phyloP scores from a whole-genome alignment of 2,329 filamentous ascomycete genomes.

The Fusarium sp. region DNA sequence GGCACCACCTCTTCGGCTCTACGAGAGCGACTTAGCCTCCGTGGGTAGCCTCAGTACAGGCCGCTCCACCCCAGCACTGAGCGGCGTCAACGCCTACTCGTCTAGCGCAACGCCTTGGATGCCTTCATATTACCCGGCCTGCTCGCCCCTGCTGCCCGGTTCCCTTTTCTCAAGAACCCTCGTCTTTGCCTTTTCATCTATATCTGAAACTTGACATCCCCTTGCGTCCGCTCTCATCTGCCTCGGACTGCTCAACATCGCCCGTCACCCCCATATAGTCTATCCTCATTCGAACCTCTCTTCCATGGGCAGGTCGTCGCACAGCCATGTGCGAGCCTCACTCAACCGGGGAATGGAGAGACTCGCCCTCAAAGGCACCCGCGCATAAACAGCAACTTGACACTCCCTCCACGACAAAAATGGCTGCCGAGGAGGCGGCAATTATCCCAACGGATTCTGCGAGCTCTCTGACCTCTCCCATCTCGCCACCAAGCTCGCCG shows the following conservation, averaged over 20 bases:
- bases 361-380: conserved; percentile 25
- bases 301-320: conserved; percentile 36
- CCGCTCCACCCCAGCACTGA: conserved; percentile 38
- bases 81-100: conserved; percentile 43
- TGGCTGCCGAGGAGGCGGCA: conserved; percentile 1
- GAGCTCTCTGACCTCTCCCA: conserved; percentile 11
- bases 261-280: background rate
- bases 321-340: conserved; percentile 40
- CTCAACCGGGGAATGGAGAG: conserved; percentile 27
- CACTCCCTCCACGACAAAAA: conserved; percentile 4
- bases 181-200: conserved; percentile 5
- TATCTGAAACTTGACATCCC: background rate
- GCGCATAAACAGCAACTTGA: conserved; percentile 3
- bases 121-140: conserved; percentile 43
- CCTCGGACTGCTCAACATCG: background rate
- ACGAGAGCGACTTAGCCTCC: conserved; percentile 27
- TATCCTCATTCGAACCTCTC: background rate
- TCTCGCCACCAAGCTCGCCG: conserved; percentile 36
- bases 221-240: background rate
- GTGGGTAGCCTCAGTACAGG: conserved; percentile 19
- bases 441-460: background rate
- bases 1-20: conserved; percentile 25
- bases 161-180: conserved; percentile 15
- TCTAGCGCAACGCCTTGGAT: conserved; percentile 44
- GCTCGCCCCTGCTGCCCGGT: conserved; percentile 31